Conservation (phyloP, 164 flowering plant species). For the Hamamelis virginiana region DNA sequence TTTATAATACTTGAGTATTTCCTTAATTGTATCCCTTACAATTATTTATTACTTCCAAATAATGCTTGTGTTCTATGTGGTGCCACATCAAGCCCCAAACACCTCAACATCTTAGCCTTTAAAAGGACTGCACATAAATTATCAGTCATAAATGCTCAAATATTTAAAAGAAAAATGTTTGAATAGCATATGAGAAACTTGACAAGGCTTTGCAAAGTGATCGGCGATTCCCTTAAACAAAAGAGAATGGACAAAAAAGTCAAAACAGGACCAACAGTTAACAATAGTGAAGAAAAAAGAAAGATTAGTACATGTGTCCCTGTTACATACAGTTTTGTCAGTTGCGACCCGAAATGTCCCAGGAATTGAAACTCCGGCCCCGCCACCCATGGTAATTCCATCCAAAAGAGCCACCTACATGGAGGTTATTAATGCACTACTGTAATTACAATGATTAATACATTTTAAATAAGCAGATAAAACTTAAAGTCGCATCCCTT, state of each 20-base stretch:
- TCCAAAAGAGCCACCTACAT: constrained; percentile 63
- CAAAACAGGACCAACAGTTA: background rate
- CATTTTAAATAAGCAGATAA: background rate
- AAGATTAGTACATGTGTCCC: background rate
- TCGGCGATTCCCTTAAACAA: background rate
- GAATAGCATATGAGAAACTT: background rate
- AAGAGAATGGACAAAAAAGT: background rate
- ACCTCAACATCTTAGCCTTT: too few species aligned
- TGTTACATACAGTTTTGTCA: constrained; percentile 55
- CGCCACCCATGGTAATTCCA: constrained; percentile 81
- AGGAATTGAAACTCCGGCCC: constrained; percentile 71
- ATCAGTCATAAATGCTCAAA: background rate
- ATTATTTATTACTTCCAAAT: too few species aligned
- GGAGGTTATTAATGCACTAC: constrained; percentile 3
- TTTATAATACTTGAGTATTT: background rate
- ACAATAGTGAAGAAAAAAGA: background rate
- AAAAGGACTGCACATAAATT: background rate
- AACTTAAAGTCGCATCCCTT: background rate
- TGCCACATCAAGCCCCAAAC: too few species aligned
- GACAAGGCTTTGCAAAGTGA: background rate
- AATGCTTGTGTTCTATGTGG: too few species aligned
- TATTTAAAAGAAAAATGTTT: background rate
- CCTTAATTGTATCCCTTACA: background rate
- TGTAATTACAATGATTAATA: background rate
- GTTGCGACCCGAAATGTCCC: constrained; percentile 65